Base-by-base conservation (phyloP, 495 filamentous ascomycete genomes). In the Xylaria bambusicola region DNA sequence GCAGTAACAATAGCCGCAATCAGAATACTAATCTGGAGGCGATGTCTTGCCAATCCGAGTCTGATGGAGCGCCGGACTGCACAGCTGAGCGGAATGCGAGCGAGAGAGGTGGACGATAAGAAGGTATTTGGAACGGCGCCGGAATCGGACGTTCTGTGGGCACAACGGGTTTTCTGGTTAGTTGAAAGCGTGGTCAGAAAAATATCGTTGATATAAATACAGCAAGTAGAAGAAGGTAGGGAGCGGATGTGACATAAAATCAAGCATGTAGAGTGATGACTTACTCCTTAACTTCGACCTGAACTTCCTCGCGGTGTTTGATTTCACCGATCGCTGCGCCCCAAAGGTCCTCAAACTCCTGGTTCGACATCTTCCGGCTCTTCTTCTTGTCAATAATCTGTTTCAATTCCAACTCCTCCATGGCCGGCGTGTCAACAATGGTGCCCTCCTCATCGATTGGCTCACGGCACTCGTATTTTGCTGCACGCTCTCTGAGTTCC, bases 341-440 rank as follows among this genome's bases (percentile, higher is more conserved):
- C 90, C 90, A 98, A 18, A 98, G 81, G 50, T 97, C 91, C 62
- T 96, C 92, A 63, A 98, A 98, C 68, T 98, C 93, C 21, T 83
- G 78, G 64, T 93, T 86, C 50, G 80, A 86, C 88, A 96, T 89
- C 27, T 86, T 83, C 73, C 87, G 90, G 63, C 84, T 84, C 45
- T 87, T 81, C 75, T 89, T 92, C 65, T 84, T 82, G 46, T 75
- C 82, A 52, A 96, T 83, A 44, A 83, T 81, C 57, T 86, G 77
- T 74, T 92, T 96, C 61, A 97, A 78, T 36, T 89, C 86, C n/a
- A 82, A 68, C 62, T 90, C 92, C 49, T 84, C 81, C 27, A 96
- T 84, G 44, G 88, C 84, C 0, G 87, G 84, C 10, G 80, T 83
- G 17, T 78, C 73, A 1, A 82, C 72, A 7, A 72, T 79, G 51